Evolutionary conservation across 345 rosid species (phyloP).

Genomic region (Populus euphratica): DNA sequence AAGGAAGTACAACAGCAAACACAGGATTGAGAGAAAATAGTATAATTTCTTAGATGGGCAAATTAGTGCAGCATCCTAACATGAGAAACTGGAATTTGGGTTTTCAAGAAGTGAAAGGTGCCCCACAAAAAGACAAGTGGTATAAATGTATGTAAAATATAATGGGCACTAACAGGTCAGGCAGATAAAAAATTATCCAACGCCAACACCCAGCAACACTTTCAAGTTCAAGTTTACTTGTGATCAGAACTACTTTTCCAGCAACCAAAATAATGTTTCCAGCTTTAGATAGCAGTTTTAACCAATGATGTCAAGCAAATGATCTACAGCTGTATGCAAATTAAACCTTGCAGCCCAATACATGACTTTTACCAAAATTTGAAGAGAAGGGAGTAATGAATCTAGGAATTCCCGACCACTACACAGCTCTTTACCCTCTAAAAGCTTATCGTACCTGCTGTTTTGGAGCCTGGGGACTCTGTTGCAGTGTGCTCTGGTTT

Average conservation of each 20-base stretch:
- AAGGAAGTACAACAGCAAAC: not conserved
- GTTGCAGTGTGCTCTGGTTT: constrained; percentile 51
- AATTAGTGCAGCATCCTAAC: not conserved
- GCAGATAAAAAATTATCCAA: too few species aligned
- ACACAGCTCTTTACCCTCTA: not conserved
- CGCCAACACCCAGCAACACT: too few species aligned
- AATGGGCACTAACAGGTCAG: too few species aligned
- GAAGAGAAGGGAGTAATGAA: not conserved
- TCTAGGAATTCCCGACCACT: too few species aligned
- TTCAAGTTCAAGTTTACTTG: too few species aligned
- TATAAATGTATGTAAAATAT: too few species aligned
- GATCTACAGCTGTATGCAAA: not conserved
- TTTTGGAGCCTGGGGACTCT: constrained; percentile 50
- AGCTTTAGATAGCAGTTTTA: not conserved
- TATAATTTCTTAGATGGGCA: not conserved
- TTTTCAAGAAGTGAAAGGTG: too few species aligned
- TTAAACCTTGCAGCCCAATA: not conserved
- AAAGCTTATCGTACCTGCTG: constrained; percentile 54
- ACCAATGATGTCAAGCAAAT: not conserved
- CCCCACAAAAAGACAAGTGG: too few species aligned
- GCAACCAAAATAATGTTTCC: not conserved
- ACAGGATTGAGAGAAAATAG: not conserved
- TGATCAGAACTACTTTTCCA: too few species aligned
- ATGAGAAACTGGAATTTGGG: too few species aligned
- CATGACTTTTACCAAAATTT: not conserved